phyloP scores from a whole-genome alignment of 805 yeast species.

The Komagataella pseudopastoris region DNA sequence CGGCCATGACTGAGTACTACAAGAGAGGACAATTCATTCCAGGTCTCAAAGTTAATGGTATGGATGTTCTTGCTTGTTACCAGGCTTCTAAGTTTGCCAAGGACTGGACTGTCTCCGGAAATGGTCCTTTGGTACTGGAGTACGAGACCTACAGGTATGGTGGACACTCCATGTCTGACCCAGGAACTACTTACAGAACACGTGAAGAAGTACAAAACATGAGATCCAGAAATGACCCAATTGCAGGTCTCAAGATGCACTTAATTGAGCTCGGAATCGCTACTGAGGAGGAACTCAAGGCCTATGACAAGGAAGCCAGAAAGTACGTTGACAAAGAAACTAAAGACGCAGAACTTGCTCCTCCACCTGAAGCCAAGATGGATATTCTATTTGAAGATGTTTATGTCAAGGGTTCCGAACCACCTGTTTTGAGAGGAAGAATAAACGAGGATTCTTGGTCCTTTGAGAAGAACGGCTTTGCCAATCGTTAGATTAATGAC shows the following conservation, averaged over 20 bases:
- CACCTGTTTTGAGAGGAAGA: slow-evolving; percentile 91
- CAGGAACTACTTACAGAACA: slow-evolving; percentile 99
- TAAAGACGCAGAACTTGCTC: slow-evolving; percentile 83
- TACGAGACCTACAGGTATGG: slow-evolving; percentile 99
- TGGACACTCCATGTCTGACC: slow-evolving; percentile 99
- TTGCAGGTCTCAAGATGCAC: slow-evolving; percentile 86
- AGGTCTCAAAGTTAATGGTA: slow-evolving; percentile 96
- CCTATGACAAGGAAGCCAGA: slow-evolving; percentile 93
- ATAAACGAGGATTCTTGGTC: slow-evolving; percentile 89
- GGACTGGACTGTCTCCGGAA: slow-evolving; percentile 87
- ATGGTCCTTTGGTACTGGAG: slow-evolving; percentile 93
- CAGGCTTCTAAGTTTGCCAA: slow-evolving; percentile 95
- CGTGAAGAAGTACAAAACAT: slow-evolving; percentile 99
- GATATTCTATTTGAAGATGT: slow-evolving; percentile 93
- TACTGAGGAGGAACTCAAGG: slow-evolving; percentile 87
- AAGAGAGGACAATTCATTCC: slow-evolving; percentile 99
- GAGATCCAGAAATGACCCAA: slow-evolving; percentile 97
- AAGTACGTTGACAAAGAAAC: slow-evolving; percentile 90
- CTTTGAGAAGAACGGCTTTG: slow-evolving; percentile 23
- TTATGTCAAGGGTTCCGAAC: slow-evolving; percentile 88
- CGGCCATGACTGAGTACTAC: slow-evolving; percentile 93
- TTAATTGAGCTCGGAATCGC: slow-evolving; percentile 76
- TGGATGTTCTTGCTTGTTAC: slow-evolving; percentile 92
- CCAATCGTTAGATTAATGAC: slow-evolving; percentile 15
- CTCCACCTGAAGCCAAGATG: slow-evolving; percentile 93